Percentiles rank a stretch among this genome's conserved stretches.
These are phyloP conservation scores for Tuber melanosporum DNA, from an alignment of 495 filamentous ascomycete species.

Conservation along the genomic window DNA sequence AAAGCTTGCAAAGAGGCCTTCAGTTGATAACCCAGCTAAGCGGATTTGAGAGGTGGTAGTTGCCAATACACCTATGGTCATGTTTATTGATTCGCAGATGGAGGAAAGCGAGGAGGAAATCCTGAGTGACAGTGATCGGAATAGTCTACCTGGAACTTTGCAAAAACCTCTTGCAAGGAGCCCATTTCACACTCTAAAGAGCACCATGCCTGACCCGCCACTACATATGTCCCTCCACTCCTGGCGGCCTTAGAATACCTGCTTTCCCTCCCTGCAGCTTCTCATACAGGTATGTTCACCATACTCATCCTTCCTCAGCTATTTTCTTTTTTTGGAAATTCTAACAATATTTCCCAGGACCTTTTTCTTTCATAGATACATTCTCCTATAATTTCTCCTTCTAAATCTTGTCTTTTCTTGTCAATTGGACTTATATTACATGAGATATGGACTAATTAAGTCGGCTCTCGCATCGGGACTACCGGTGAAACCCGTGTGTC, in stretches of 20 bases:
- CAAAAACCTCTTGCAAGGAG: background rate
- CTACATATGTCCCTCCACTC: background rate
- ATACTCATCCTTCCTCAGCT: background rate
- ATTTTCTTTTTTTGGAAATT: background rate
- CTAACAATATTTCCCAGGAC: background rate
- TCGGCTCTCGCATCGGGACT: background rate
- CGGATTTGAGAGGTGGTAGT: background rate
- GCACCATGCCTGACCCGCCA: background rate
- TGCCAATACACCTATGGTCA: background rate
- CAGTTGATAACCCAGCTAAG: background rate
- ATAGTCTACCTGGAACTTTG: background rate
- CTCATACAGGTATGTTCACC: background rate
- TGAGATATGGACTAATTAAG: background rate
- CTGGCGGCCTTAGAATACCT: background rate
- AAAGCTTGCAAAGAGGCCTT: too few species aligned
- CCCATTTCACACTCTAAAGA: background rate
- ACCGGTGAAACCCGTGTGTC: conserved; percentile 5
- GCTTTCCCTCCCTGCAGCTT: background rate
- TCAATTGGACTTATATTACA: background rate
- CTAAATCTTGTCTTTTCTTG: background rate
- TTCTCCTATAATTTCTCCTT: background rate
- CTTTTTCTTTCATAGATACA: background rate
- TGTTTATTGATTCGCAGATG: background rate
- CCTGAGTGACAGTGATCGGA: background rate
- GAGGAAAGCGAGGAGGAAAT: background rate